phyloP scores from a whole-genome alignment of 148 eudicot genomes.

The Chenopodium suecicum region DNA sequence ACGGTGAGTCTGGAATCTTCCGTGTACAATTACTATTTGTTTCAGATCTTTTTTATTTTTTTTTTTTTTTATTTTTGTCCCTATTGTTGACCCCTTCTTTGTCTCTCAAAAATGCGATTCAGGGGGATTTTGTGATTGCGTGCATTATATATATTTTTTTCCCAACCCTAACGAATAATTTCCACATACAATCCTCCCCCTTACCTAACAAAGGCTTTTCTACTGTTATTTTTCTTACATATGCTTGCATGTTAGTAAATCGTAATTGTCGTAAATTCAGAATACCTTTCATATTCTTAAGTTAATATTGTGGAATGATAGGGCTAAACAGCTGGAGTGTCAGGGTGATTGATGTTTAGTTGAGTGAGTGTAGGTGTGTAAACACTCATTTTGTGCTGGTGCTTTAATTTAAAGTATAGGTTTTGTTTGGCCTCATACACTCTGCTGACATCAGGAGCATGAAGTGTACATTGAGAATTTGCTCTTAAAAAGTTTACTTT shows the following conservation, averaged over 20 bases:
- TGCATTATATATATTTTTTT: neutral
- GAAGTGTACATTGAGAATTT: neutral
- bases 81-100: neutral
- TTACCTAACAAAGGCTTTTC: neutral
- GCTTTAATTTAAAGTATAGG: neutral
- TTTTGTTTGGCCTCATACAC: neutral
- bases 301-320: neutral
- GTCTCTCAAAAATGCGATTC: neutral
- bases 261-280: neutral
- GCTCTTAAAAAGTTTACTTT: too few species aligned
- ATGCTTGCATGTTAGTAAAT: neutral
- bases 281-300: neutral
- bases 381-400: neutral
- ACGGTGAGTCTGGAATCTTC: slow-evolving; percentile 45
- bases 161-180: neutral
- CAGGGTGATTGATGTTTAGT: neutral
- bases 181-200: neutral
- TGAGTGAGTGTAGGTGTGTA: neutral
- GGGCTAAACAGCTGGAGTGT: neutral
- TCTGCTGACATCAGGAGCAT: neutral
- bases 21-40: neutral
- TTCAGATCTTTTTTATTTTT: neutral
- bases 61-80: neutral
- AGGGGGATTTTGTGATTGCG: neutral
- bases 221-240: neutral